Conservation (phyloP, 371 early-diverging fungal species). For the Apophysomyces sp. region DNA sequence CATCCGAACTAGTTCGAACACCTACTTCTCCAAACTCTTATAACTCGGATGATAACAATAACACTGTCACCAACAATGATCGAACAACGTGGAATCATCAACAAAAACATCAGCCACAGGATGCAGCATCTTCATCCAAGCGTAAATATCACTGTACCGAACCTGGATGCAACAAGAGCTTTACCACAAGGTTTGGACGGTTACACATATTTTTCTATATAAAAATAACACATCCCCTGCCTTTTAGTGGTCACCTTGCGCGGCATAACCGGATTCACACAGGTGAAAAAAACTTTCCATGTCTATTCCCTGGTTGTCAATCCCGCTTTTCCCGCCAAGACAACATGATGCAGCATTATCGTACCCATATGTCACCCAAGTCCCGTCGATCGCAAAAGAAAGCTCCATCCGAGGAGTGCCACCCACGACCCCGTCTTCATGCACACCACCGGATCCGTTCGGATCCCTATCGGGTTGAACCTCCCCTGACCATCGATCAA, state of each 20-base stretch:
- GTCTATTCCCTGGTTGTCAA: conserved; percentile 76
- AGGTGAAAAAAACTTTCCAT: conserved; percentile 89
- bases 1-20: neutral
- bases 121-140: conserved; percentile 16
- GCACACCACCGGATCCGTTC: conserved; percentile 47
- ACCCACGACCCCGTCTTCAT: conserved; percentile 37
- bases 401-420: conserved; percentile 9
- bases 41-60: neutral
- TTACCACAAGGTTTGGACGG: conserved; percentile 45
- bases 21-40: neutral
- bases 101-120: neutral
- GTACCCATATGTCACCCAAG: conserved; percentile 78
- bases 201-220: neutral
- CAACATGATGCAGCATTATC: conserved; percentile 91
- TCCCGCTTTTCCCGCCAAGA: conserved; percentile 87
- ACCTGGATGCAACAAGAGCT: conserved; percentile 49
- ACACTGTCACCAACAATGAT: conserved; percentile 1
- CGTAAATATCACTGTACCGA: conserved; percentile 44
- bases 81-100: neutral
- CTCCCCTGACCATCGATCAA: conserved; percentile 47
- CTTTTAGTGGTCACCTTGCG: conserved; percentile 76
- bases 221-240: conserved; percentile 2
- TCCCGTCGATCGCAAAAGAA: conserved; percentile 58
- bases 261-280: conserved; percentile 91
- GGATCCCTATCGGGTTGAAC: conserved; percentile 30